These are phyloP conservation scores for Ganoderma sinense DNA, from an alignment of 1,284 basidiomycete species.

Conservation along the genomic window DNA sequence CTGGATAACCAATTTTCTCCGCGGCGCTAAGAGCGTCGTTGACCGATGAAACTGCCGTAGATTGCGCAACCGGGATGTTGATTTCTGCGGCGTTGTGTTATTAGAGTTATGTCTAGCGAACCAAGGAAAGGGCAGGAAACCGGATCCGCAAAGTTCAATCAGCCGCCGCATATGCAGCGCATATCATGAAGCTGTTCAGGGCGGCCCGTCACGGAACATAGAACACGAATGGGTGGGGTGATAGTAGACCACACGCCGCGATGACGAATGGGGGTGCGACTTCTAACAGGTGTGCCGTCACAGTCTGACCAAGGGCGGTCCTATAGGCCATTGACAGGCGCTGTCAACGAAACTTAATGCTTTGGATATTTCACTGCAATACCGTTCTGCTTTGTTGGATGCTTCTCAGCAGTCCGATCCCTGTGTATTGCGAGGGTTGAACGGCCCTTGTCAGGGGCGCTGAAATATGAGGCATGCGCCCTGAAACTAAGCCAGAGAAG, in stretches of 20 bases:
- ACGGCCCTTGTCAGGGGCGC: background rate
- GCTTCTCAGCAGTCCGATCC: background rate
- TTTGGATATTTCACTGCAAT: background rate
- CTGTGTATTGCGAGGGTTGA: background rate
- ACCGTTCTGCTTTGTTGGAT: background rate
- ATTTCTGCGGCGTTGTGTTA: conserved; percentile 74
- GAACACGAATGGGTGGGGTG: background rate
- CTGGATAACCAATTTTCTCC: conserved; percentile 93
- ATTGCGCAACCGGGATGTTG: conserved; percentile 96
- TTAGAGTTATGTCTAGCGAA: background rate
- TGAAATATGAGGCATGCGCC: background rate
- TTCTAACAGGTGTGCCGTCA: background rate
- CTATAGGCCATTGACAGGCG: background rate
- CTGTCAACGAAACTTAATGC: background rate
- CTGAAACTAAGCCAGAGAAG: no score
- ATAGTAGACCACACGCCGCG: background rate
- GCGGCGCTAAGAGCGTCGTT: conserved; percentile 93
- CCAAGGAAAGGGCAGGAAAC: conserved; percentile 1
- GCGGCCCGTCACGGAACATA: background rate
- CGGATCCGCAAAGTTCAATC: conserved; percentile 1
- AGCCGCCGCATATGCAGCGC: background rate
- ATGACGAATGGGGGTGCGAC: background rate
- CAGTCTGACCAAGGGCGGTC: background rate
- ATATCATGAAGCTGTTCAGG: background rate
- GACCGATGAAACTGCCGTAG: conserved; percentile 97